Conservation (phyloP, 305 asterid genomes). For the Solanum hybrid region DNA sequence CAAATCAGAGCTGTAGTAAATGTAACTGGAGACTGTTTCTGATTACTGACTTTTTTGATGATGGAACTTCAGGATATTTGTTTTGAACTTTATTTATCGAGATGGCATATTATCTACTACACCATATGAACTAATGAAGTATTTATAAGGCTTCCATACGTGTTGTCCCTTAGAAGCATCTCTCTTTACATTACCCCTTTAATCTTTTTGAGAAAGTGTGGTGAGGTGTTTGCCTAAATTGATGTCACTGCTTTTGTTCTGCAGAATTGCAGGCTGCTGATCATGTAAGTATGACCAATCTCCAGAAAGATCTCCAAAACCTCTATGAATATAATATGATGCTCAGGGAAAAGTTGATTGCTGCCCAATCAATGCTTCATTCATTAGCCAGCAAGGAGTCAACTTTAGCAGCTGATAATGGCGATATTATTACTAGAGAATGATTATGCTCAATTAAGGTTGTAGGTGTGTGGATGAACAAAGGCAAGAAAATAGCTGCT, state of each 20-base stretch:
- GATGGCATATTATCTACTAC: not conserved
- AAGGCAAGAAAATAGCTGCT: not conserved
- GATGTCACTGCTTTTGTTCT: not conserved
- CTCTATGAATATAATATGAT: conserved; percentile 42
- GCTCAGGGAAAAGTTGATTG: conserved; percentile 43
- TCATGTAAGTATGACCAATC: conserved; percentile 35
- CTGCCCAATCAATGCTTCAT: conserved; percentile 26
- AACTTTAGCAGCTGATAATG: conserved; percentile 8
- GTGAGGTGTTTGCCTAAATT: not conserved
- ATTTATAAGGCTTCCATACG: not conserved
- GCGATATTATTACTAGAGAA: not conserved
- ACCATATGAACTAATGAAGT: not conserved
- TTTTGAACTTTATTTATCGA: not conserved
- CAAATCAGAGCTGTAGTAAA: not conserved
- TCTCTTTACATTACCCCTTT: not conserved
- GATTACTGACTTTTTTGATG: not conserved
- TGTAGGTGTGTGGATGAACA: not conserved
- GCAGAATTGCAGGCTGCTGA: conserved; percentile 32
- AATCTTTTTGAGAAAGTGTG: not conserved
- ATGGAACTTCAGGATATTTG: not conserved
- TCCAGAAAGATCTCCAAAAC: conserved; percentile 44
- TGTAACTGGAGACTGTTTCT: not conserved
- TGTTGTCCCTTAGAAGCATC: not conserved
- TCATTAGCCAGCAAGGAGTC: conserved; percentile 17
- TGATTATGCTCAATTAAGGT: not conserved